Evolutionary conservation across 2,329 filamentous ascomycete genomes (phyloP).

Genomic region (Botrytis deweyae): DNA sequence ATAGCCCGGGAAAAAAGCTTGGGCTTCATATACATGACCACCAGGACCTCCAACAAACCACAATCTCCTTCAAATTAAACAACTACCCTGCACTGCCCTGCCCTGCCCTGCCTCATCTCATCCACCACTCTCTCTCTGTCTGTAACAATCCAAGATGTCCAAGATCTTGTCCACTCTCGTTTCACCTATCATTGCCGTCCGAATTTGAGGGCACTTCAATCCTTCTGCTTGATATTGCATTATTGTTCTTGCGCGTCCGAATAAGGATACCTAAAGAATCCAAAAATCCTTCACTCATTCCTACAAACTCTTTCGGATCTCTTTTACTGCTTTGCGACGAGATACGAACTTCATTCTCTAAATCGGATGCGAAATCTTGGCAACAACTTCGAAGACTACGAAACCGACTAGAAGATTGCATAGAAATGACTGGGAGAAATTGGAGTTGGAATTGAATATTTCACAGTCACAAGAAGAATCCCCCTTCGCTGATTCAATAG

Average conservation of each 20-base stretch:
- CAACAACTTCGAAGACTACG: background rate
- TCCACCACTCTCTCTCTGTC: background rate
- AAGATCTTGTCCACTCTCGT: constrained; percentile 2
- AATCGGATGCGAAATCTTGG: background rate
- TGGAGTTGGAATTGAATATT: background rate
- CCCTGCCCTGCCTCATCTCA: background rate
- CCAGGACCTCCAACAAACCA: background rate
- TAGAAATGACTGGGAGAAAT: background rate
- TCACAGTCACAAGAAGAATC: background rate
- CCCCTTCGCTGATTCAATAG: background rate
- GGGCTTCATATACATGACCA: background rate
- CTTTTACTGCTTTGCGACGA: background rate
- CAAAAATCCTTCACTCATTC: background rate
- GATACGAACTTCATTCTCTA: background rate
- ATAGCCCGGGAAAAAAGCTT: constrained; percentile 1
- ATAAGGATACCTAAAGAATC: background rate
- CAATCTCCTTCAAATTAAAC: background rate
- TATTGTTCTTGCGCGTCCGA: background rate
- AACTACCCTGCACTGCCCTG: background rate
- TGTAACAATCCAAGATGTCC: constrained; percentile 4
- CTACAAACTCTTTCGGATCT: background rate
- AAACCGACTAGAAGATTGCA: background rate
- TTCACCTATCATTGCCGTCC: background rate
- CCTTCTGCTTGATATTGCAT: background rate
- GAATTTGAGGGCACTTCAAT: background rate